Evolutionary conservation across 345 rosid species (phyloP).

Genomic region (Streptanthus diversifolius): DNA sequence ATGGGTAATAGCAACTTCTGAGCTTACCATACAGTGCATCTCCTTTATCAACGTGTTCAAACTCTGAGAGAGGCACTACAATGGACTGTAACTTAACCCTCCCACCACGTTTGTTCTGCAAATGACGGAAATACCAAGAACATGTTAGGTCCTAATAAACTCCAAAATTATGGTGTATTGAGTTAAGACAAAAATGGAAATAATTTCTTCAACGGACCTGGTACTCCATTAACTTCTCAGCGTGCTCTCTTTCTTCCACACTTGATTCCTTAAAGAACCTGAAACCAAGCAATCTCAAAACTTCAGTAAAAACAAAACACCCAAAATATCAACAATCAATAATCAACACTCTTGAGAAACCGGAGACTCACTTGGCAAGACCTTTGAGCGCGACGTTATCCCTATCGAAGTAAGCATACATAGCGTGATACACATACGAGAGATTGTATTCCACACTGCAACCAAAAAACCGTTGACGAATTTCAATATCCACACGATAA

Average conservation of each 20-base stretch:
- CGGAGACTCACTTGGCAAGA: constrained; percentile 68
- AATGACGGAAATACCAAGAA: not conserved
- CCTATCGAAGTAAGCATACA: constrained; percentile 88
- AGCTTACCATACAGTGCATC: constrained; percentile 83
- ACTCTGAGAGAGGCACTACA: constrained; percentile 66
- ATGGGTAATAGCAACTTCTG: not conserved
- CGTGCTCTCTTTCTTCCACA: constrained; percentile 88
- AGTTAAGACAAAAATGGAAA: not conserved
- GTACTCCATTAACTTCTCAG: constrained; percentile 88
- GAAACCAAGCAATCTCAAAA: constrained; percentile 3
- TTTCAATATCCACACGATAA: not conserved
- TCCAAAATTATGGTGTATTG: not conserved
- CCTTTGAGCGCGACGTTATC: constrained; percentile 90
- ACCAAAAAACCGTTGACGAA: not conserved
- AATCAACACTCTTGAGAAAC: not conserved
- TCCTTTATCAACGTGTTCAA: constrained; percentile 86
- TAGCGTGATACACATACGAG: constrained; percentile 86
- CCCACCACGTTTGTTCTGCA: constrained; percentile 89
- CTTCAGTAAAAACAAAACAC: not conserved
- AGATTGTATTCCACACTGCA: constrained; percentile 88
- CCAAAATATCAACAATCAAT: not conserved
- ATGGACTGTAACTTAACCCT: constrained; percentile 73
- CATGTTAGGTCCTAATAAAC: not conserved
- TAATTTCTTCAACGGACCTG: constrained; percentile 48
- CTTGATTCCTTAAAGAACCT: constrained; percentile 96